Percentiles rank a stretch among this genome's conserved stretches.
These are phyloP conservation scores for Apiotrichum gracile DNA, from an alignment of 1,284 basidiomycete genomes.

Conservation along the genomic window DNA sequence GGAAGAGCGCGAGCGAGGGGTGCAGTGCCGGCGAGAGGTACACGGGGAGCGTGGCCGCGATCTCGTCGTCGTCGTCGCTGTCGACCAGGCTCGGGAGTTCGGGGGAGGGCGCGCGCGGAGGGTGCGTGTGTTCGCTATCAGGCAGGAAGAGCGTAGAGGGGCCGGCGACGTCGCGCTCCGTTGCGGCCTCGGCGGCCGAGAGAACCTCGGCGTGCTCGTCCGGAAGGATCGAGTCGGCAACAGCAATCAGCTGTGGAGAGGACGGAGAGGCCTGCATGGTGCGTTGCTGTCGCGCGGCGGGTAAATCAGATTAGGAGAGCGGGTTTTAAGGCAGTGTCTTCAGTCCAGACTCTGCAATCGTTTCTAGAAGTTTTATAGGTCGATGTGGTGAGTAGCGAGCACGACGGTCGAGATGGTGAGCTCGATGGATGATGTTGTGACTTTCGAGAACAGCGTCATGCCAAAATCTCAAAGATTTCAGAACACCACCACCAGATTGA, in stretches of 20 bases:
- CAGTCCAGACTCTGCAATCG: no score
- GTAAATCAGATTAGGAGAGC: no score
- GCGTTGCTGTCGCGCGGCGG: no score
- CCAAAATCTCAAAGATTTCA: background rate
- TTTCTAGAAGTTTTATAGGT: no score
- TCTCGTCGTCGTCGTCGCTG: constrained; percentile 32
- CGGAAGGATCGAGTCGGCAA: constrained; percentile 18
- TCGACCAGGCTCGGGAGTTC: constrained; percentile 3
- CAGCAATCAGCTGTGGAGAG: background rate
- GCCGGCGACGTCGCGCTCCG: constrained; percentile 24
- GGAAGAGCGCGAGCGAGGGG: constrained; percentile 37
- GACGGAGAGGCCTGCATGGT: no score
- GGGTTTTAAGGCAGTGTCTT: background rate
- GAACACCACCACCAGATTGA: background rate
- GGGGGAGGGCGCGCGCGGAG: background rate
- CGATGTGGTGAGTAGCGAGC: background rate
- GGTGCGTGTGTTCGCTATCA: background rate
- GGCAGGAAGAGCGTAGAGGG: constrained; percentile 35
- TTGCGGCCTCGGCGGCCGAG: background rate
- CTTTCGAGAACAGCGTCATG: background rate
- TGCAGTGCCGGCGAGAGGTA: constrained; percentile 36
- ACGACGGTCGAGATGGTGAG: background rate
- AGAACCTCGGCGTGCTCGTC: constrained; percentile 14
- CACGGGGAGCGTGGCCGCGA: constrained; percentile 38
- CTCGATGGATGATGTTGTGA: constrained; percentile 1